A percentile compares a stretch with the other conserved stretches of the same genome.
phyloP scores from a whole-genome alignment of 129 eudicot species.

The Cynara cardunculus region DNA sequence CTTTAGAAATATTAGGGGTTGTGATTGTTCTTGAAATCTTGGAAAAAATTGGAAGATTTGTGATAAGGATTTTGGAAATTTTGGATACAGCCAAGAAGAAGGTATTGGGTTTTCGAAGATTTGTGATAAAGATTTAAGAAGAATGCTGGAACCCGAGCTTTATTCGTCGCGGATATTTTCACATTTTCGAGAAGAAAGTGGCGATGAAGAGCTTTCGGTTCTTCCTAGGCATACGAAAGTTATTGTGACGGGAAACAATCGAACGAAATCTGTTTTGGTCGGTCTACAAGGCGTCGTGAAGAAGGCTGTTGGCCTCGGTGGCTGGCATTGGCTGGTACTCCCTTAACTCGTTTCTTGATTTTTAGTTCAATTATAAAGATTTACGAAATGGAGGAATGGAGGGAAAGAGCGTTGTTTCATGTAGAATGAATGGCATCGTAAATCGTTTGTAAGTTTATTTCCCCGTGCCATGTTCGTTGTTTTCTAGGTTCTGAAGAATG shows the following conservation, averaged over 20 bases:
- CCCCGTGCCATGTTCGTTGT: background rate
- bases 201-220: constrained; percentile 87
- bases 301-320: constrained; percentile 99
- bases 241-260: constrained; percentile 87
- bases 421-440: background rate
- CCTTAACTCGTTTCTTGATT: background rate
- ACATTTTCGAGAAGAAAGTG: constrained; percentile 80
- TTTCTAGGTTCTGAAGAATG: constrained; percentile 84
- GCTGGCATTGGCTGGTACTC: constrained; percentile 99
- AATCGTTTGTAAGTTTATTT: background rate
- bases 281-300: constrained; percentile 95
- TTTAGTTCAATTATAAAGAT: background rate
- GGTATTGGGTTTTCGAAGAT: background rate
- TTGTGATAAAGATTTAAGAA: constrained; percentile 10
- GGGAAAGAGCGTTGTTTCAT: background rate
- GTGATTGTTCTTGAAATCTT: no score
- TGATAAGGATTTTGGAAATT: background rate
- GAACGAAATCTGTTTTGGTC: constrained; percentile 94
- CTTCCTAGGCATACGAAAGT: constrained; percentile 98
- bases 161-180: constrained; percentile 73
- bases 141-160: constrained; percentile 69
- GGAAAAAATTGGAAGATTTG: background rate
- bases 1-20: background rate
- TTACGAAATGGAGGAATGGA: no score
- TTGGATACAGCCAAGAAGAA: background rate